Evolutionary conservation across 106 monocot species (phyloP), one percentile per base, ranked within the genome.

Genomic region (Dioscorea zingiberensis): DNA sequence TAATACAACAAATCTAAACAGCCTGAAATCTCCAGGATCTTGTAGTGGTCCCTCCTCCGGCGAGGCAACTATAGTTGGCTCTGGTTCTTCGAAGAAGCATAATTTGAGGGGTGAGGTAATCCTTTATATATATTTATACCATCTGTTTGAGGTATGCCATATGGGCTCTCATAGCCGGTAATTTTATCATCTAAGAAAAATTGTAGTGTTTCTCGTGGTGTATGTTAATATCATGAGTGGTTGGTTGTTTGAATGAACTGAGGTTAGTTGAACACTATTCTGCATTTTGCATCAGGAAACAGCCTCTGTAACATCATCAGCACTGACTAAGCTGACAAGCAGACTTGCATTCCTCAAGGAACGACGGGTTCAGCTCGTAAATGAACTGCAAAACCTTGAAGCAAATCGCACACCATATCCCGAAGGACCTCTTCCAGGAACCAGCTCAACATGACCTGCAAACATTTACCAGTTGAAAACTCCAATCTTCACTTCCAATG

Each of bases 271-370:
- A 38, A 38, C 6, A 38, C 38, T 38, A 6, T 10, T 54, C 17
- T 55, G 60, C 21, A 13, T 30, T 10, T 38, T 67, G 4, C 51
- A 57, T 68, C 73, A 75, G 72, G 79, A 79, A 64, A n/a, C 58
- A 51, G 54, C 59, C 8, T 21, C 75, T 10, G 32, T 81, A 57
- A 30, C 85, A 8, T 51, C 81, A 38, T 71, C 76, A 1, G 74
- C 87, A 22, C 32, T 90, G 28, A 67, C 72, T 0, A 90, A 80
- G 74, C 68, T 94, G 60, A 90, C 94, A 15, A 85, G 72, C 64
- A 84, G 90, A 48, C 85, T 94, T 30, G 72, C 87, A 60, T 87
- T 94, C 61, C 78, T 94, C 54, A 94, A 91, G 74, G 90, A 94
- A 72, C 72, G 90, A 27, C 70, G 83, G 14, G 69, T 74, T 25